These are phyloP conservation scores for Aphanocladium album DNA, from an alignment of 2,329 filamentous ascomycete species.

Conservation along the genomic window DNA sequence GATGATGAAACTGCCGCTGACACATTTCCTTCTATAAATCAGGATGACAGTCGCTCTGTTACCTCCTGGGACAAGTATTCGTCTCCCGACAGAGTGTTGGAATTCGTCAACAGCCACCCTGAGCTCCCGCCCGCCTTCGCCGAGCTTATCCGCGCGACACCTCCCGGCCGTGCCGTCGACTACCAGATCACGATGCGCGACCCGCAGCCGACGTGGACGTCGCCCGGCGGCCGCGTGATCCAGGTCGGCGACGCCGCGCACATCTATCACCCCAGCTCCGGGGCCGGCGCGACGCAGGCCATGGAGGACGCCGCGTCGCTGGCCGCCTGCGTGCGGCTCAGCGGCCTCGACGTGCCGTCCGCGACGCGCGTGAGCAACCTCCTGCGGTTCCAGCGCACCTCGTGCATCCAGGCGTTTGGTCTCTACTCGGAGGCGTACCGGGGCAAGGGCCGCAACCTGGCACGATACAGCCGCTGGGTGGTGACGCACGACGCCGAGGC, in stretches of 20 bases:
- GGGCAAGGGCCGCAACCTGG: no score
- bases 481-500: no score
- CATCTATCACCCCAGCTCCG: slow-evolving; percentile 35
- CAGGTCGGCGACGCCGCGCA: slow-evolving; percentile 38
- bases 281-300: slow-evolving; percentile 35
- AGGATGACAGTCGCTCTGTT: no score
- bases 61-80: no score
- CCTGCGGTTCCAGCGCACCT: background rate
- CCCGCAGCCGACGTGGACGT: slow-evolving; percentile 23
- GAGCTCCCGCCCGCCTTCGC: background rate
- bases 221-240: slow-evolving; percentile 28
- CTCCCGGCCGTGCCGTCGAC: background rate
- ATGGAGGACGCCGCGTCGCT: slow-evolving; percentile 38
- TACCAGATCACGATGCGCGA: background rate
- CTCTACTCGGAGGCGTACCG: no score
- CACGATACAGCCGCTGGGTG: no score
- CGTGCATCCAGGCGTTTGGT: no score
- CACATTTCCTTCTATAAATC: no score
- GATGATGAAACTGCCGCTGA: no score
- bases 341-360: slow-evolving; percentile 14
- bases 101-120: background rate
- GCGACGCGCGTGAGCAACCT: background rate
- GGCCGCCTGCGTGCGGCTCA: slow-evolving; percentile 27
- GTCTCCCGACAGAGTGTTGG: background rate
- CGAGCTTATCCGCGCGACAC: background rate